Evolutionary conservation across 257 asterid genomes (phyloP).

Genomic region (Petrea volubilis): DNA sequence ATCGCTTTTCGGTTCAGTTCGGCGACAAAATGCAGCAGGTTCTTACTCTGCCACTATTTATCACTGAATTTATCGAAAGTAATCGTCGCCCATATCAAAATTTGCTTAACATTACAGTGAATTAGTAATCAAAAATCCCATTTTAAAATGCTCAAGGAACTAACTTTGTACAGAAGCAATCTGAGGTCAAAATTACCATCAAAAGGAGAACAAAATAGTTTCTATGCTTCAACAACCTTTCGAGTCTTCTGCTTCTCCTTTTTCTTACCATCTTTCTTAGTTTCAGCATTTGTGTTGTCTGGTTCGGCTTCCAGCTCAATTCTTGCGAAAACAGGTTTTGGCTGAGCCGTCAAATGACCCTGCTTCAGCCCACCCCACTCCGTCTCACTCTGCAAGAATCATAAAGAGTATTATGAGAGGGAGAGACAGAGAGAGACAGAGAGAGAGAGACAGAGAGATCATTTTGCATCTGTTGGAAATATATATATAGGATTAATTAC

Average conservation of each 20-base stretch:
- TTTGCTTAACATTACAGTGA: too few species aligned
- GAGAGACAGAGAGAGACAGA: too few species aligned
- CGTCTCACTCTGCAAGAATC: slow-evolving; percentile 65
- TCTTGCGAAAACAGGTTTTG: slow-evolving; percentile 76
- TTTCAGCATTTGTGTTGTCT: slow-evolving; percentile 36
- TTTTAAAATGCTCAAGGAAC: neutral
- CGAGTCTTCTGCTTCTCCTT: slow-evolving; percentile 46
- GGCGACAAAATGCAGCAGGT: too few species aligned
- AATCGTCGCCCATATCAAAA: neutral
- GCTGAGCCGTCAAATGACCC: slow-evolving; percentile 72
- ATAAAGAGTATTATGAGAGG: slow-evolving; percentile 16
- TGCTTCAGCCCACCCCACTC: slow-evolving; percentile 88
- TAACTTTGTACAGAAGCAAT: neutral
- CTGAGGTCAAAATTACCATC: neutral
- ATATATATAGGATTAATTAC: too few species aligned
- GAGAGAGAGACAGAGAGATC: too few species aligned
- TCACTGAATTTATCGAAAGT: too few species aligned
- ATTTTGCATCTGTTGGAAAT: too few species aligned
- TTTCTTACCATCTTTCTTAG: slow-evolving; percentile 45
- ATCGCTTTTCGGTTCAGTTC: too few species aligned
- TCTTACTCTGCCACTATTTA: neutral
- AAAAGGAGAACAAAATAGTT: neutral
- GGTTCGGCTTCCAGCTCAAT: slow-evolving; percentile 60
- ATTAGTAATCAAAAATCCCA: neutral
- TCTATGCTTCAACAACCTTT: slow-evolving; percentile 61